Percentiles rank a stretch among this genome's conserved stretches.
phyloP scores from a whole-genome alignment of 2,329 filamentous ascomycete species.

The Piedraia hortae region DNA sequence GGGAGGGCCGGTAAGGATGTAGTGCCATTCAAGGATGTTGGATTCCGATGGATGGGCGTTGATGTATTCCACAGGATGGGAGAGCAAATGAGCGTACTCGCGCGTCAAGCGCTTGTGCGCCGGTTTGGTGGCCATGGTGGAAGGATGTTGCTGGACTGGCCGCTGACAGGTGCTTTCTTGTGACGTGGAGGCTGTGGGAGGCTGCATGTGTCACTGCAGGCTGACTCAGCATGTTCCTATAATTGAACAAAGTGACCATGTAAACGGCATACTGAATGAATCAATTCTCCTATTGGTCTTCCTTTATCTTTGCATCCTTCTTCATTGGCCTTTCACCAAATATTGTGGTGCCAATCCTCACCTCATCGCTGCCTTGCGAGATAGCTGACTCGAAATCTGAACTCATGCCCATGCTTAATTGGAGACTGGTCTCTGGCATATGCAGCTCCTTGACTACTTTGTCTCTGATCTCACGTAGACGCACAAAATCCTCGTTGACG shows the following conservation, averaged over 20 bases:
- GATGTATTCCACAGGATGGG: constrained; percentile 12
- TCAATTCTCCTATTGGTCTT: no score
- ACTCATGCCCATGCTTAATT: constrained; percentile 98
- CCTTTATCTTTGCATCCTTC: constrained; percentile 42
- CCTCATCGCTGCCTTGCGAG: constrained; percentile 57
- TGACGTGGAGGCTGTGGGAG: background rate
- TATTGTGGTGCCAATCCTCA: constrained; percentile 78
- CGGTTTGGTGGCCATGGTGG: constrained; percentile 13
- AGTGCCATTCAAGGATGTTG: constrained; percentile 14
- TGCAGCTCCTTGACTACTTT: constrained; percentile 35
- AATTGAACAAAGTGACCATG: no score
- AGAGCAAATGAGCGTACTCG: constrained; percentile 13
- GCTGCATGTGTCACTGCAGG: no score
- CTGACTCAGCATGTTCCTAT: no score
- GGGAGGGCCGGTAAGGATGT: constrained; percentile 73
- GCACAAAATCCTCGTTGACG: constrained; percentile 77
- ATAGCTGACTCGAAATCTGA: constrained; percentile 84
- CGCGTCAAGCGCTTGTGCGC: constrained; percentile 15
- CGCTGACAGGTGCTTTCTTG: background rate
- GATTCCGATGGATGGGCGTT: constrained; percentile 10
- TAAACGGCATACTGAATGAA: no score
- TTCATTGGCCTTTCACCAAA: constrained; percentile 64
- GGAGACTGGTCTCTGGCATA: constrained; percentile 29
- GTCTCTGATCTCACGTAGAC: constrained; percentile 41
- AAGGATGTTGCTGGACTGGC: background rate